A percentile compares a stretch with the other conserved stretches of the same genome.
Conservation (phyloP, 352 stramenopile genomes). For the Aphanomyces cochlioides region DNA sequence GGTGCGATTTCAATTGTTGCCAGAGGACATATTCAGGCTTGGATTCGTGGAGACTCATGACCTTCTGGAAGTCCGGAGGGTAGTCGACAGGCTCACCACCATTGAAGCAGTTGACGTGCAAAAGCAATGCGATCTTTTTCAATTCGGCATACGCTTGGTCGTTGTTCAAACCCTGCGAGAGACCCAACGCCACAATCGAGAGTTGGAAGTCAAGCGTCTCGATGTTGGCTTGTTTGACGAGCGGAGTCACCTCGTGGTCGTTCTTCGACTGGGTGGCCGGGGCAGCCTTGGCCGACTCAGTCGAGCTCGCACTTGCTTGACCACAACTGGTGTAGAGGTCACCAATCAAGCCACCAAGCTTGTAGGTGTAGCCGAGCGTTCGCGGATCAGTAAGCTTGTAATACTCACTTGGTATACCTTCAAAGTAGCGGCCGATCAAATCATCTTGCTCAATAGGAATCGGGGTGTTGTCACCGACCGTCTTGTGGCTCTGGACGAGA, state of each 20-base stretch:
- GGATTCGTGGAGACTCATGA: slow-evolving; percentile 37
- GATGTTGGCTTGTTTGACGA: not conserved
- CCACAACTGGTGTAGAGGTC: slow-evolving; percentile 44
- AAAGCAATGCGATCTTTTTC: slow-evolving; percentile 50
- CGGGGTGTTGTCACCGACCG: slow-evolving; percentile 31
- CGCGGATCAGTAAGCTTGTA: slow-evolving; percentile 45
- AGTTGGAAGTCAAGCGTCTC: not conserved
- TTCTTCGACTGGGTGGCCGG: not conserved
- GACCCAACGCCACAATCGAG: not conserved
- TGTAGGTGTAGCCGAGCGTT: slow-evolving; percentile 56
- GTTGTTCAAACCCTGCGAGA: slow-evolving; percentile 15
- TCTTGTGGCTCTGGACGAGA: not conserved
- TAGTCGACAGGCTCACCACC: slow-evolving; percentile 38
- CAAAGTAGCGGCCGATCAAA: slow-evolving; percentile 30
- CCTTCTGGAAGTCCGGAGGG: slow-evolving; percentile 40
- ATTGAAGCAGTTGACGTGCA: slow-evolving; percentile 48
- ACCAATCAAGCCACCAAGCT: slow-evolving; percentile 43
- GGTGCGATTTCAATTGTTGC: slow-evolving; percentile 32
- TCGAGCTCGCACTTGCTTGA: no score
- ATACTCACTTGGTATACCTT: slow-evolving; percentile 33
- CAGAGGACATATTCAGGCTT: slow-evolving; percentile 40
- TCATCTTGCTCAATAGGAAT: slow-evolving; percentile 26
- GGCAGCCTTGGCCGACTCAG: not conserved
- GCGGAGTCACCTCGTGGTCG: not conserved
- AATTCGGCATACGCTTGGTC: slow-evolving; percentile 41